phyloP scores from a whole-genome alignment of 257 asterid genomes.

The Solanum medicagineum region DNA sequence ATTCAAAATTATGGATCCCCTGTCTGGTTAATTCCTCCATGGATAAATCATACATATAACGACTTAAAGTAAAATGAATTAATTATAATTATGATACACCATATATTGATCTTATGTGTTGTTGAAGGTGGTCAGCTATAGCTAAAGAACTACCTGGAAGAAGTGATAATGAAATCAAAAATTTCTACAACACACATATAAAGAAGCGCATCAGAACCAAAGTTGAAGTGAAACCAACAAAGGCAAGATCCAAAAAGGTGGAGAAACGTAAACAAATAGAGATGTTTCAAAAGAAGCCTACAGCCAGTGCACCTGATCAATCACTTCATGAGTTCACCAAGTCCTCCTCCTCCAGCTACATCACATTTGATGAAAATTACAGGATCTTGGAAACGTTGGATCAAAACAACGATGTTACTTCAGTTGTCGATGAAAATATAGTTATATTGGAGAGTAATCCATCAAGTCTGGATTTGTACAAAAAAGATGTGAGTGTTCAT shows the following conservation, averaged over 20 bases:
- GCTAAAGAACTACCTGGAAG: not conserved
- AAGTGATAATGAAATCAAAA: conserved; percentile 2
- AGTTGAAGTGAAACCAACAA: not conserved
- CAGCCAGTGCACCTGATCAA: not conserved
- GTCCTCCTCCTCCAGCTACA: not conserved
- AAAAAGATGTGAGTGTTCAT: not conserved
- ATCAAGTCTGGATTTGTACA: not conserved
- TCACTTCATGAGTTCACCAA: not conserved
- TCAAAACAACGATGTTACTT: not conserved
- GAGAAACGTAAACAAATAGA: not conserved
- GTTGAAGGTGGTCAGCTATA: not conserved
- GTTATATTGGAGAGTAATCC: not conserved
- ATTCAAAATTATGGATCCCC: too few species aligned
- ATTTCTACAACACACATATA: conserved; percentile 1
- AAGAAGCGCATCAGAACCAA: not conserved
- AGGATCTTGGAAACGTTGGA: not conserved
- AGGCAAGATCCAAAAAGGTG: not conserved
- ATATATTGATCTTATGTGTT: not conserved
- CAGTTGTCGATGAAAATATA: not conserved
- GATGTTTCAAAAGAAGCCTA: not conserved
- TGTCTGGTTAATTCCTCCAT: too few species aligned
- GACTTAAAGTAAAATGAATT: too few species aligned
- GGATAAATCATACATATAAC: too few species aligned
- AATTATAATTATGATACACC: too few species aligned
- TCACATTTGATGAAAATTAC: not conserved